Conservation (phyloP, 2,329 filamentous ascomycete genomes). For the Cercospora sp. region DNA sequence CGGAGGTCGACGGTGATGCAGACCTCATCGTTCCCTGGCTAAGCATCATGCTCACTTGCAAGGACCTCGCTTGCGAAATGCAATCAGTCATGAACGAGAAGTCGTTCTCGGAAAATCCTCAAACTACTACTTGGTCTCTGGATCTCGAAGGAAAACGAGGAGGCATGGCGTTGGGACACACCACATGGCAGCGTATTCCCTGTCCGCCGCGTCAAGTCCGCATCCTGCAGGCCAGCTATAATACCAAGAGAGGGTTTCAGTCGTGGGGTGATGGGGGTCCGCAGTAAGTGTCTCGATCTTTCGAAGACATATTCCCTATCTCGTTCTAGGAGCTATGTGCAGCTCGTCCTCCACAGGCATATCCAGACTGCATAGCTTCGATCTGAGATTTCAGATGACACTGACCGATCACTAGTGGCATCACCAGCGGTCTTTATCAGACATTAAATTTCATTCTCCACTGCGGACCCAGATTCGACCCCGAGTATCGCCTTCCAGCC, state of each 20-base stretch:
- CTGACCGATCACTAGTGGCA: slow-evolving; percentile 6
- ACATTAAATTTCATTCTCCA: slow-evolving; percentile 28
- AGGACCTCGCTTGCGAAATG: slow-evolving; percentile 21
- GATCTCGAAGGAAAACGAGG: slow-evolving; percentile 21
- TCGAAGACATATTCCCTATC: not conserved
- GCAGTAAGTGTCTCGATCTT: slow-evolving; percentile 1
- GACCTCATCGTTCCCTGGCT: slow-evolving; percentile 25
- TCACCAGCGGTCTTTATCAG: slow-evolving; percentile 25
- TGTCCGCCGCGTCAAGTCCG: slow-evolving; percentile 22
- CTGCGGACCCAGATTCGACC: slow-evolving; percentile 24
- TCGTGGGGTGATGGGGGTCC: slow-evolving; percentile 25
- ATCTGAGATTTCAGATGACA: not conserved
- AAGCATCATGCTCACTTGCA: slow-evolving; percentile 25
- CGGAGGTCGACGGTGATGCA: slow-evolving; percentile 14
- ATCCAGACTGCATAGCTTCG: not conserved
- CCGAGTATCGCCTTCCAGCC: slow-evolving; percentile 1
- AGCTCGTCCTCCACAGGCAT: not conserved
- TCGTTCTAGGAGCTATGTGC: not conserved
- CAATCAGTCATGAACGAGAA: slow-evolving; percentile 16
- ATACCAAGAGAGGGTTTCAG: slow-evolving; percentile 18
- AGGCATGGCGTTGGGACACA: slow-evolving; percentile 15
- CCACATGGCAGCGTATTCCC: slow-evolving; percentile 24
- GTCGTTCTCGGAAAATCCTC: slow-evolving; percentile 6
- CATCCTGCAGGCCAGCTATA: slow-evolving; percentile 19
- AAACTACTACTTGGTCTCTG: slow-evolving; percentile 19